These are phyloP conservation scores for Salvia miltiorrhiza DNA, from an alignment of 257 asterid genomes.

Conservation along the genomic window DNA sequence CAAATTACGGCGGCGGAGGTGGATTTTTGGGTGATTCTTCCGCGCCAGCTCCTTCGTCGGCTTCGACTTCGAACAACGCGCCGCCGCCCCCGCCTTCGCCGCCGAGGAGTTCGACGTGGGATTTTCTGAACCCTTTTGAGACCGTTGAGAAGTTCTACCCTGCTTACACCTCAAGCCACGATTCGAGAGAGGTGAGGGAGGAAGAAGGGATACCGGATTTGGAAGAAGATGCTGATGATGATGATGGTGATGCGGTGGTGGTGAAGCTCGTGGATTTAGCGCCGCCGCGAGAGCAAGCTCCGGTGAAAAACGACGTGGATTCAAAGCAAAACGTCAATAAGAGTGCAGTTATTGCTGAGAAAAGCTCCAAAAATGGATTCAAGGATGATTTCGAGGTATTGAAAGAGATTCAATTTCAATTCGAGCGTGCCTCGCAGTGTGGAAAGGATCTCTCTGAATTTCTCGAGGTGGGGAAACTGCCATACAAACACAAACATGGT, in stretches of 20 bases:
- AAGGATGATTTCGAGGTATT: slow-evolving; percentile 71
- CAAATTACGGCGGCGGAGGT: slow-evolving; percentile 37
- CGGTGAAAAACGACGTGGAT: slow-evolving; percentile 39
- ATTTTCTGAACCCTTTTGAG: slow-evolving; percentile 84
- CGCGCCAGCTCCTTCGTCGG: slow-evolving; percentile 27
- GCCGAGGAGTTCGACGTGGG: slow-evolving; percentile 79
- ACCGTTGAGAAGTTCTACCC: slow-evolving; percentile 58
- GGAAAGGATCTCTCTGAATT: slow-evolving; percentile 67
- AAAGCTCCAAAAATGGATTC: slow-evolving; percentile 49
- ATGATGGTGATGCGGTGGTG: slow-evolving; percentile 24
- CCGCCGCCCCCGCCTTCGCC: slow-evolving; percentile 84
- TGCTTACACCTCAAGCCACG: slow-evolving; percentile 61
- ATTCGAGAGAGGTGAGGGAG: slow-evolving; percentile 79
- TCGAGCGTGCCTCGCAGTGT: slow-evolving; percentile 71
- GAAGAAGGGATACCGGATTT: slow-evolving; percentile 97
- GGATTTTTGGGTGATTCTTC: slow-evolving; percentile 50
- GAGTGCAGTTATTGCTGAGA: slow-evolving; percentile 54
- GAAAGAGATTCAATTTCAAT: slow-evolving; percentile 72
- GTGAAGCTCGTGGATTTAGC: too few species aligned
- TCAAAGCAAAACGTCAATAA: slow-evolving; percentile 65
- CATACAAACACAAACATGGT: slow-evolving; percentile 58
- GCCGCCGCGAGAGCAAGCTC: slow-evolving; percentile 36
- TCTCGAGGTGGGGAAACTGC: slow-evolving; percentile 90
- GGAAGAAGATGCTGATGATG: slow-evolving; percentile 83
- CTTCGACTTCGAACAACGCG: slow-evolving; percentile 56